Conservation (phyloP, 768 basidiomycete genomes). For the Lactarius hatsudake region DNA sequence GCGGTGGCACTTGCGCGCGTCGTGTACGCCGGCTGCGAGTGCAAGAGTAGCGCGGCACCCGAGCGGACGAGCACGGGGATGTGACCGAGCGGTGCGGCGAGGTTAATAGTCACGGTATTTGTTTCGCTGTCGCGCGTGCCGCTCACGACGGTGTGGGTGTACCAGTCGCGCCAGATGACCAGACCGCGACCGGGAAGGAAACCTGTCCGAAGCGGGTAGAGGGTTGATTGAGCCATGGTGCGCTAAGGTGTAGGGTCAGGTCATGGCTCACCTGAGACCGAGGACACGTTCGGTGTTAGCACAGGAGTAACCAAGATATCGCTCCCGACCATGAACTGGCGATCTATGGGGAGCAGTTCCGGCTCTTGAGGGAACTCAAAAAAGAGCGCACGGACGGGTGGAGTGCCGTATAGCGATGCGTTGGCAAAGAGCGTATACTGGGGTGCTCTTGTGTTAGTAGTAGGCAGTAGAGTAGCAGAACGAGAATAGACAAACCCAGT, state of each 20-base stretch:
- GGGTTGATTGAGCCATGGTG: background rate
- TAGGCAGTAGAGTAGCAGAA: background rate
- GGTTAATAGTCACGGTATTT: conserved; percentile 38
- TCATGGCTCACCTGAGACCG: conserved; percentile 53
- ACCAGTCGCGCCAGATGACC: conserved; percentile 71
- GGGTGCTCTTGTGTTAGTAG: background rate
- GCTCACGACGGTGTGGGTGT: conserved; percentile 57
- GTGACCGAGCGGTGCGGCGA: conserved; percentile 67
- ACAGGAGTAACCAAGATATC: conserved; percentile 78
- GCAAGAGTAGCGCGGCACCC: conserved; percentile 60
- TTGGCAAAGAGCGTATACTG: conserved; percentile 76
- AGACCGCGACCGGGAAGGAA: conserved; percentile 61
- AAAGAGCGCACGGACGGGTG: conserved; percentile 72
- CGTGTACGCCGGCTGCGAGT: conserved; percentile 63
- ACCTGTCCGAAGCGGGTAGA: conserved; percentile 36
- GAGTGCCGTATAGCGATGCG: conserved; percentile 60
- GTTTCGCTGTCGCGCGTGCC: conserved; percentile 35
- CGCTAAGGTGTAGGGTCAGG: background rate
- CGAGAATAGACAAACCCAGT: conserved; percentile 55
- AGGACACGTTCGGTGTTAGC: conserved; percentile 60
- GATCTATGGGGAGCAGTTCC: conserved; percentile 57
- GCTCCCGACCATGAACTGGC: conserved; percentile 69
- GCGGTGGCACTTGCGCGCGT: conserved; percentile 60
- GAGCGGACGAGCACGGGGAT: conserved; percentile 78
- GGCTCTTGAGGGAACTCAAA: conserved; percentile 74